phyloP scores from a whole-genome alignment of 768 basidiomycete species.

The Lentinus brumalis region DNA sequence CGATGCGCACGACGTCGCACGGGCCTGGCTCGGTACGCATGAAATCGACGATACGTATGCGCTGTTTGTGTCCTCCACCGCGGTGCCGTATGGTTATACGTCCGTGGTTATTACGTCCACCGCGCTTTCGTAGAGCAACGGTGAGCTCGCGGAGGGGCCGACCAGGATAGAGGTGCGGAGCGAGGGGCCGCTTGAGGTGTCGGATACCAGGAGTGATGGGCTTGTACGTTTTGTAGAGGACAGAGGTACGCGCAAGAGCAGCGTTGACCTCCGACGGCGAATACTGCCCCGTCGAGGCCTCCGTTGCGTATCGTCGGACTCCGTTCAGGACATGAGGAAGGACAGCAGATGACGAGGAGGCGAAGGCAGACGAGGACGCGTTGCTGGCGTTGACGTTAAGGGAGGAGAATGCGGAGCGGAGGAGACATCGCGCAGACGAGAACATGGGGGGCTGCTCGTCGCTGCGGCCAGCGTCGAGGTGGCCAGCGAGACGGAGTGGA shows the following conservation, averaged over 20 bases:
- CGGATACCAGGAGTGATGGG: conserved; percentile 86
- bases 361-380: conserved; percentile 12
- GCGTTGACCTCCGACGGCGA: conserved; percentile 35
- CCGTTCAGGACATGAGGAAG: conserved; percentile 22
- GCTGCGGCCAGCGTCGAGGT: conserved; percentile 19
- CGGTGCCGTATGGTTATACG: conserved; percentile 85
- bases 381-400: conserved; percentile 17
- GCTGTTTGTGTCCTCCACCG: conserved; percentile 89
- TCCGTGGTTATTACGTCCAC: conserved; percentile 84
- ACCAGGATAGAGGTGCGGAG: conserved; percentile 82
- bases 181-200: conserved; percentile 81
- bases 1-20: conserved; percentile 90
- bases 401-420: conserved; percentile 37
- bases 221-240: conserved; percentile 86
- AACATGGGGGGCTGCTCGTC: conserved; percentile 38
- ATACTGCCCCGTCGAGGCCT: conserved; percentile 31
- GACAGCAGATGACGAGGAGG: conserved; percentile 24
- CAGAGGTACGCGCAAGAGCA: conserved; percentile 53
- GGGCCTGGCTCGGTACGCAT: conserved; percentile 73
- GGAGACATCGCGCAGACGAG: conserved; percentile 47
- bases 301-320: conserved; percentile 40
- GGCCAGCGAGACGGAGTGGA: conserved; percentile 12
- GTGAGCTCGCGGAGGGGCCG: conserved; percentile 85
- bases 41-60: conserved; percentile 89
- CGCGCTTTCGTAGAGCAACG: conserved; percentile 75